These are phyloP conservation scores for Cercospora canescens DNA, from an alignment of 2,329 filamentous ascomycete genomes.

Conservation along the genomic window DNA sequence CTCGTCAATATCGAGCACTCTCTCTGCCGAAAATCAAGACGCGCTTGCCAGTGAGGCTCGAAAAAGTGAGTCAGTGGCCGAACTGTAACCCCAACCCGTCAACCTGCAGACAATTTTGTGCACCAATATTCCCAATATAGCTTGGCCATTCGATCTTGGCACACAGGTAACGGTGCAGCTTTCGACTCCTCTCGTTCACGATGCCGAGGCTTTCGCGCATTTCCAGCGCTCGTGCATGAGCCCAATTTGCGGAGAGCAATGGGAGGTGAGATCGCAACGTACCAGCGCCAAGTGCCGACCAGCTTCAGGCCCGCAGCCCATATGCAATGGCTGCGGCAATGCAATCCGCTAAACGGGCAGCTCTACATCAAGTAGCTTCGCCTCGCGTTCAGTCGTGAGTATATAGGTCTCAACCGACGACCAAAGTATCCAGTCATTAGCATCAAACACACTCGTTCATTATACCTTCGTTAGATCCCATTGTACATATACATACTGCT, in stretches of 20 bases:
- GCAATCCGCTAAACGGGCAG: not conserved
- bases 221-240: not conserved
- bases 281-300: not conserved
- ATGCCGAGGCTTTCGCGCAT: not conserved
- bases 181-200: not conserved
- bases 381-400: not conserved
- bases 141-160: not conserved
- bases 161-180: not conserved
- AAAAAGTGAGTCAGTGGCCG: not conserved
- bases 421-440: not conserved
- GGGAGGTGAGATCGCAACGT: not conserved
- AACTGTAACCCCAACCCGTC: not conserved
- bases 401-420: not conserved
- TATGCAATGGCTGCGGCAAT: not conserved
- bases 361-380: not conserved
- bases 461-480: not conserved
- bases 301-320: not conserved
- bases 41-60: not conserved
- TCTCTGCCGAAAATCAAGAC: not conserved
- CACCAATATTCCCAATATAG: not conserved
- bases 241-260: not conserved
- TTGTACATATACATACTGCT: not conserved
- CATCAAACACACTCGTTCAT: conserved; percentile 5
- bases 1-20: not conserved
- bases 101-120: not conserved